Evolutionary conservation across 176 grass and related monocot genomes (phyloP), one percentile per base, ranked within the genome.

Genomic region (Oryza brachyantha): DNA sequence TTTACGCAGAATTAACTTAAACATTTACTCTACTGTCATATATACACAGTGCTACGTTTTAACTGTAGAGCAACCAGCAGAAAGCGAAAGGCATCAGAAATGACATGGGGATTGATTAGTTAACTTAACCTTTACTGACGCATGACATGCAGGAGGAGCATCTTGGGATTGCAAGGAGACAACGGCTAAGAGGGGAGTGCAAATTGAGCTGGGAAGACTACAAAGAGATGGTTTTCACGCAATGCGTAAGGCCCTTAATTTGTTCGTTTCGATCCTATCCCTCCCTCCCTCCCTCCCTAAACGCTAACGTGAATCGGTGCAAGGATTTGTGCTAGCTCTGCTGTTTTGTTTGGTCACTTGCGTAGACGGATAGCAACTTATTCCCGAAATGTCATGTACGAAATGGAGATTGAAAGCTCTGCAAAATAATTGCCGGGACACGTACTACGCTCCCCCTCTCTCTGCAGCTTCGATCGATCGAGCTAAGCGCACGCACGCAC

Each of bases 161-260:
- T 79, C 79, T 77, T 29, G 73, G 67, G 84, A 91, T 99, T 64
- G 81, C 70, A n/a, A 82, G 63, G 70, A 88, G 85, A 85, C 87
- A 91, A 71, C 68, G 87, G 46, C 67, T 32, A 26, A 74, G 86
- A 83, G 90, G 86, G 55, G 86, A 70, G 24, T 61, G 69, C 70
- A 85, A 75, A 61, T 83, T 95, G 79, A 87, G 78, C 81, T 99
- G 96, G 96, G 96, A 99, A 85, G 96, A 99, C 75, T 99, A 99
- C 87, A 98, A 91, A 64, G 81, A 99, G 69, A 99, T 99, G 96
- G 90, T 85, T 83, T 99, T 95, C 88, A 95, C 96, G n/a, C 92
- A 92, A 84, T 93, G 92, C 77, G 96, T 99, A 93, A 88, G 90
- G 24, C 54, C 58, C 31, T 41, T 74, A 52, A 59, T 79, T 68